A percentile compares a stretch with the other conserved stretches of the same genome.
Evolutionary conservation across 225 moss, liverwort and hornwort species (phyloP).

Genomic region (Straminergon stramineum): DNA sequence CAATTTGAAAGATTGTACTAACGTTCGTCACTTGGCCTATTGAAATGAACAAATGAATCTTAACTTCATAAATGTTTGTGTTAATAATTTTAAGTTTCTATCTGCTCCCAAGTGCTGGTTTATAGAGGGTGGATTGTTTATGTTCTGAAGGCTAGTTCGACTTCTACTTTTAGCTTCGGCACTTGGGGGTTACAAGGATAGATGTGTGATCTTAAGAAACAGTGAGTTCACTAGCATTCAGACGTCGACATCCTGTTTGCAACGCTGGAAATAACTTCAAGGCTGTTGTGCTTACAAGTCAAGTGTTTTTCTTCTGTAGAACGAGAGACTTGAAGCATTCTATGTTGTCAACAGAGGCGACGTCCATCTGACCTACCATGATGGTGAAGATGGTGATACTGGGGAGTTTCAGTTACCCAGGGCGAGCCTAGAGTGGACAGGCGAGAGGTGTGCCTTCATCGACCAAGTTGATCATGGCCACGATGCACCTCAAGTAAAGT

Average conservation of each 20-base stretch:
- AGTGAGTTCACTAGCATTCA: no score
- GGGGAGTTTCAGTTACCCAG: constrained; percentile 31
- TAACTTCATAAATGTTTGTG: background rate
- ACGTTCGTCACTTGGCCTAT: background rate
- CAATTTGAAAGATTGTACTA: background rate
- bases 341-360: constrained; percentile 42
- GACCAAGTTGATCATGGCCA: background rate
- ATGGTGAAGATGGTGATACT: background rate
- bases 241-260: background rate
- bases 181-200: background rate
- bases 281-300: background rate
- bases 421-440: constrained; percentile 32
- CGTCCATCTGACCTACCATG: constrained; percentile 25
- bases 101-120: background rate
- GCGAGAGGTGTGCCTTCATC: constrained; percentile 16
- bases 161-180: background rate
- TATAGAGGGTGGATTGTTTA: background rate
- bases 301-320: constrained; percentile 3
- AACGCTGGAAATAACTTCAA: background rate
- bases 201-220: no score
- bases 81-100: background rate
- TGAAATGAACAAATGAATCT: background rate
- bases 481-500: background rate
- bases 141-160: background rate
- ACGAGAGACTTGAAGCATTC: constrained; percentile 26